Conservation (phyloP, 2,329 filamentous ascomycete species). For the Neoascochyta sp. region DNA sequence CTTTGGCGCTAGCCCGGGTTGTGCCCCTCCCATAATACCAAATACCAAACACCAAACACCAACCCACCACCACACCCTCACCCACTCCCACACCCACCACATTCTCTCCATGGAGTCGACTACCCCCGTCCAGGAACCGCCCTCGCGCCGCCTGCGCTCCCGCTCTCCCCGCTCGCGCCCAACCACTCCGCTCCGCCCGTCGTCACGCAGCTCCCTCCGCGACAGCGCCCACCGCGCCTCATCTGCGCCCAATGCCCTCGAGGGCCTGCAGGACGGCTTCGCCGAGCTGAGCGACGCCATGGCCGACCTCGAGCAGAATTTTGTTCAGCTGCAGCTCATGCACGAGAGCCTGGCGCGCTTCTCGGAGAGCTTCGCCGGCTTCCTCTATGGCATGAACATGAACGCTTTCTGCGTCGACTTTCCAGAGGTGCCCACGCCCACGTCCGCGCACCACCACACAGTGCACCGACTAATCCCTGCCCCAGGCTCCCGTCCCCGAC, state of each 20-base stretch:
- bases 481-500: slow-evolving; percentile 73
- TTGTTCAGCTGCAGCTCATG: slow-evolving; percentile 96
- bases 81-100: not conserved
- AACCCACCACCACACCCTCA: not conserved
- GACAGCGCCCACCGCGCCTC: slow-evolving; percentile 47
- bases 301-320: slow-evolving; percentile 93
- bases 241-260: slow-evolving; percentile 65
- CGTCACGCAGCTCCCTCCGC: slow-evolving; percentile 83
- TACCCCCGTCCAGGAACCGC: slow-evolving; percentile 21
- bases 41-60: not conserved
- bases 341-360: slow-evolving; percentile 91
- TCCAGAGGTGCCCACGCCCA: slow-evolving; percentile 63
- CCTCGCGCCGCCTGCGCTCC: slow-evolving; percentile 43
- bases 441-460: not conserved
- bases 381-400: slow-evolving; percentile 96
- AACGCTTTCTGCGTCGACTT: slow-evolving; percentile 99
- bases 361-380: slow-evolving; percentile 92
- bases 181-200: slow-evolving; percentile 86
- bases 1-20: not conserved
- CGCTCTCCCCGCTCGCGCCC: slow-evolving; percentile 64
- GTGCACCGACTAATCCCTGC: not conserved
- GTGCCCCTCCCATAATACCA: slow-evolving; percentile 1
- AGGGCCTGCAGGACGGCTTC: slow-evolving; percentile 82
- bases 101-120: slow-evolving; percentile 26
- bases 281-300: slow-evolving; percentile 90